Evolutionary conservation across 1,139 yeast genomes (phyloP).

Genomic region (Yamadazyma diddensiae): DNA sequence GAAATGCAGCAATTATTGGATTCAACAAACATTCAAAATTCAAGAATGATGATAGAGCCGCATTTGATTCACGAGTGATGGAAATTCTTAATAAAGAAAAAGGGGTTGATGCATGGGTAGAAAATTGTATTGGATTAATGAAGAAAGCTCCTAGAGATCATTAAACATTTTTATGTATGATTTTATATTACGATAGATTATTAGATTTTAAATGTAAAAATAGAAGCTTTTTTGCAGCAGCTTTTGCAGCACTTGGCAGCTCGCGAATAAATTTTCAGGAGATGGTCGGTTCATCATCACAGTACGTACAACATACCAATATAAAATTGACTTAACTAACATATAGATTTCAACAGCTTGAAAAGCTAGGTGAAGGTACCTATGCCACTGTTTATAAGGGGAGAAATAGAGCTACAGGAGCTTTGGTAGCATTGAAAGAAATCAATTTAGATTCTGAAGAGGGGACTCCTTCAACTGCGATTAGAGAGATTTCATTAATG

Average conservation of each 20-base stretch:
- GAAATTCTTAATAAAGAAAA: slow-evolving; percentile 71
- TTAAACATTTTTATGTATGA: too few relatives aligned
- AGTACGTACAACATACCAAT: slow-evolving; percentile 22
- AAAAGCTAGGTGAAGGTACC: slow-evolving; percentile 95
- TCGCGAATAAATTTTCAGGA: too few relatives aligned
- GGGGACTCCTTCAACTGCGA: slow-evolving; percentile 98
- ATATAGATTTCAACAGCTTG: slow-evolving; percentile 52
- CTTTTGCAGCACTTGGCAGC: too few relatives aligned
- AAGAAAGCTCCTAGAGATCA: slow-evolving; percentile 49
- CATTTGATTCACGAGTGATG: slow-evolving; percentile 39
- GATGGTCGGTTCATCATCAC: slow-evolving; percentile 28
- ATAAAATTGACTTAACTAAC: slow-evolving; percentile 5
- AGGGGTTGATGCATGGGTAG: slow-evolving; percentile 91
- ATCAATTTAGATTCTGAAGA: slow-evolving; percentile 94
- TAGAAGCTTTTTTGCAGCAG: too few relatives aligned
- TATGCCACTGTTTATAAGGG: slow-evolving; percentile 98
- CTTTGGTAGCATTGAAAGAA: slow-evolving; percentile 90
- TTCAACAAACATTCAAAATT: slow-evolving; percentile 23
- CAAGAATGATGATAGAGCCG: slow-evolving; percentile 24
- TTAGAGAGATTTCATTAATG: slow-evolving; percentile 93
- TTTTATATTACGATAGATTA: too few relatives aligned
- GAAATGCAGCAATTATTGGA: slow-evolving; percentile 89
- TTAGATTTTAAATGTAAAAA: too few relatives aligned
- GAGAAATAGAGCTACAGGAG: slow-evolving; percentile 86
- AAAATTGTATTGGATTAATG: slow-evolving; percentile 66